Evolutionary conservation across 805 yeast genomes (phyloP), one percentile per base, ranked within the genome.

Genomic region (Myxozyma monticola): DNA sequence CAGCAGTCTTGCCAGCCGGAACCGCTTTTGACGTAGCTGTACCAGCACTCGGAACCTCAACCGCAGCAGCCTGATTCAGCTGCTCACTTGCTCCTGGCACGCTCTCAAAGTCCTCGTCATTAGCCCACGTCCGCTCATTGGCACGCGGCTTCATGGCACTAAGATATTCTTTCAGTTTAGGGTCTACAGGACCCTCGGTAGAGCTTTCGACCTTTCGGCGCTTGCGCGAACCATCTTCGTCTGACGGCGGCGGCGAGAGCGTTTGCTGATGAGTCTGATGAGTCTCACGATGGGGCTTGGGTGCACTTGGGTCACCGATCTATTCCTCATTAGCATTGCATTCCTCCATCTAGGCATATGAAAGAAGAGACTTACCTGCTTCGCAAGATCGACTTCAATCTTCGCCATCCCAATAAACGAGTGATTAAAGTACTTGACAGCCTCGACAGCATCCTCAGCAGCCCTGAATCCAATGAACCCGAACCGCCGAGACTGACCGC

Each of bases 401-500:
- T 78, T 80, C 1, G 95, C 76, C 1, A 97, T 89, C 62, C 88
- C 93, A 49, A 93, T 81, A 66, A 81, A 93, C 1, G 95, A 79
- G 6, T 78, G 75, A 69, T 93, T 75, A 68, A 85, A 90, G 67
- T 78, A 88, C 41, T 71, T 74, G 5, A 83, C 91, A 0, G 96
- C 96, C 38, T 74, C 77, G 42, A 76, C 79, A 0, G 99, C 98
- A 62, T 86, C 96, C 10, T 70, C 75, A 17, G 70, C 73, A n/a
- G 81, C 74, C 61, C 81, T 83, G 68, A 78, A 93, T 0, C 99
- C 99, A 44, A 93, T 74, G 62, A 93, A 93, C 5, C 96, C 98
- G 74, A 93, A 93, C 60, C 95, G 76, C 68, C 99, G 80, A 8
- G 96, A 85, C 62, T 84, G 85, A 22, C 99, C 99, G 59, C 79